Base-by-base conservation (phyloP, 306 rosid species). In the Vigna mungo region DNA sequence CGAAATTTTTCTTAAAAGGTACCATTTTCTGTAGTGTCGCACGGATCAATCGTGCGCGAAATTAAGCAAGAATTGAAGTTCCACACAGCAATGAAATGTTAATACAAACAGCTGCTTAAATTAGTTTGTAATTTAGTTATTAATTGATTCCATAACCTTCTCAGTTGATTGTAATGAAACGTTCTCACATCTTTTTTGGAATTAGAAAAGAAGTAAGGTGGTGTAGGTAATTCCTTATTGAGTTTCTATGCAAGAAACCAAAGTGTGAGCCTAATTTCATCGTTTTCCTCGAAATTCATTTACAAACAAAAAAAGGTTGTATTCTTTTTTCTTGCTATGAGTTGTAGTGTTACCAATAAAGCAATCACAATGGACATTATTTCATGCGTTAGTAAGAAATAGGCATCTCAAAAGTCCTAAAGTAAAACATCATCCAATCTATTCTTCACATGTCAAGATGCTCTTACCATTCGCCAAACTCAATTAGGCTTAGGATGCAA, bases 201-300 rank as follows among this genome's bases (percentile, higher is more conserved):
- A 15, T 20, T 11, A 5, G 51, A 62, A 62, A 75, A 52, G 63
- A 48, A 44, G 17, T 30, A 10, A 6, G 17, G 9, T 36, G 39
- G 8, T 16, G 20, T 3, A 23, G 37, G 49, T 7, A 64, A 30
- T n/a, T 71, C 25, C 13, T 14, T 13, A 11, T 7, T 10, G 6
- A 15, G 17, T 55, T 54, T 21, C 39, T 59, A 7, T 17, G 10
- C 8, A 52, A 71, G 72, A 34, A 71, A 79, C 46, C 68, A 41
- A 54, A 44, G 49, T 39, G 4, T 6, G 14, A 25, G 17, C 76
- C 46, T 66, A 20, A 17, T 58, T 54, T 78, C 71, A 48, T 49
- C 58, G 14, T 46, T 60, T 80, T 56, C 72, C 51, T 9, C 44
- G 14, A 49, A 59, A 44, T 78, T 18, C 21, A 32, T 78, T 69